Conservation (phyloP, 208 protist genomes). For the Wallacemonas collosoma region DNA sequence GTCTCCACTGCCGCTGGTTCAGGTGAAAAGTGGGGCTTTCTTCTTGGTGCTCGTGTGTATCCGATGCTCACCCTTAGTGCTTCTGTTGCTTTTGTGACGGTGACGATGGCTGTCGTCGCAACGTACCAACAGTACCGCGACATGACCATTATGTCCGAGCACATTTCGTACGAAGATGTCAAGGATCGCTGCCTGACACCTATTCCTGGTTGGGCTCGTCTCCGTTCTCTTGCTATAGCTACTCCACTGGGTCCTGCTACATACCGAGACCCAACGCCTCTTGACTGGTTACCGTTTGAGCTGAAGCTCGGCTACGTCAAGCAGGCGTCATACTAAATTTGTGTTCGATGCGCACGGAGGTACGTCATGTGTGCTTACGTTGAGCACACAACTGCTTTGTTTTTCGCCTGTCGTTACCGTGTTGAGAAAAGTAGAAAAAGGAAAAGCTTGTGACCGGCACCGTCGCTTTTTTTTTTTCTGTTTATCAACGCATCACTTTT, state of each 20-base stretch:
- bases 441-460: constrained; percentile 19
- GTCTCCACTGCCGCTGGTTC: constrained; percentile 86
- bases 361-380: neutral
- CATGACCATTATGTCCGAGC: constrained; percentile 81
- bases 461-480: constrained; percentile 22
- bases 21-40: constrained; percentile 85
- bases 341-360: neutral
- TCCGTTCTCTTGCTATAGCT: constrained; percentile 64
- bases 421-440: constrained; percentile 20
- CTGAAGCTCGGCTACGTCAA: constrained; percentile 90
- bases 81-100: constrained; percentile 34
- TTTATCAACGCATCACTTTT: neutral
- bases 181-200: constrained; percentile 89
- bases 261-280: constrained; percentile 84
- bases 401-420: constrained; percentile 18
- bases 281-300: constrained; percentile 91
- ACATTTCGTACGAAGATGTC: constrained; percentile 89
- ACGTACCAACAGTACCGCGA: constrained; percentile 87
- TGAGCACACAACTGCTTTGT: constrained; percentile 10
- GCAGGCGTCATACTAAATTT: constrained; percentile 83
- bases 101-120: constrained; percentile 44
- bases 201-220: constrained; percentile 83
- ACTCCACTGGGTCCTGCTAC: constrained; percentile 68
- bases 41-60: constrained; percentile 66
- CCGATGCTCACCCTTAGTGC: constrained; percentile 56